Conservation (phyloP, 2,329 filamentous ascomycete genomes). For the Diaporthe citri region DNA sequence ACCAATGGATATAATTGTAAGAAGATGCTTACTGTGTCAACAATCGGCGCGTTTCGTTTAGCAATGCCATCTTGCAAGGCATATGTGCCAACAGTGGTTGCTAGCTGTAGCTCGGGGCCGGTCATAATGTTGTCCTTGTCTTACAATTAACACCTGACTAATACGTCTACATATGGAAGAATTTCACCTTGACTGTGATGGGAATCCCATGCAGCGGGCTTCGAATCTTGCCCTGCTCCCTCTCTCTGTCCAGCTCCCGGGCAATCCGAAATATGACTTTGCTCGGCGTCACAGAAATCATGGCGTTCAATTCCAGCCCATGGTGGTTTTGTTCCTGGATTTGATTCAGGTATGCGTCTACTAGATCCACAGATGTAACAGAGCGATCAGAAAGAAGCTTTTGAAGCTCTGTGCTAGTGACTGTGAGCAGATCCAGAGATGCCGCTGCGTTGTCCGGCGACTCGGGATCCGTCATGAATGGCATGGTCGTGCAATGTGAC, state of each 20-base stretch:
- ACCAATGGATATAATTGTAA: neutral
- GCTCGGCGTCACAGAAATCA: neutral
- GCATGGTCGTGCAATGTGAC: neutral
- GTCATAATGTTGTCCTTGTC: neutral
- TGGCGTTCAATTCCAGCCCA: neutral
- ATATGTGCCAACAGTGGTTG: neutral
- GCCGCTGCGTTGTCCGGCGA: neutral
- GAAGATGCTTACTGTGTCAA: neutral
- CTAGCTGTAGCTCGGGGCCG: neutral
- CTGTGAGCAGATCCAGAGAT: neutral
- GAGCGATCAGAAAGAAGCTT: neutral
- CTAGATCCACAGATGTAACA: neutral
- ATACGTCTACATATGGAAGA: neutral
- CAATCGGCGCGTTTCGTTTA: neutral
- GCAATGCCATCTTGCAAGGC: neutral
- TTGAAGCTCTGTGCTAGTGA: slow-evolving; percentile 1
- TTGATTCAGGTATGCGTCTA: neutral
- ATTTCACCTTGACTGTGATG: neutral
- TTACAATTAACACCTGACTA: neutral
- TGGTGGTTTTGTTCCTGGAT: neutral
- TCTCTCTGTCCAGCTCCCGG: neutral
- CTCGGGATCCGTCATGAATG: neutral
- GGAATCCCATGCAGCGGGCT: neutral
- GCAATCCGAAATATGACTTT: neutral
- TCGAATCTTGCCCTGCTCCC: neutral